A percentile compares a stretch with the other conserved stretches of the same genome.
These are phyloP conservation scores for Forsythia suspensa DNA, from an alignment of 257 asterid genomes.

Conservation along the genomic window DNA sequence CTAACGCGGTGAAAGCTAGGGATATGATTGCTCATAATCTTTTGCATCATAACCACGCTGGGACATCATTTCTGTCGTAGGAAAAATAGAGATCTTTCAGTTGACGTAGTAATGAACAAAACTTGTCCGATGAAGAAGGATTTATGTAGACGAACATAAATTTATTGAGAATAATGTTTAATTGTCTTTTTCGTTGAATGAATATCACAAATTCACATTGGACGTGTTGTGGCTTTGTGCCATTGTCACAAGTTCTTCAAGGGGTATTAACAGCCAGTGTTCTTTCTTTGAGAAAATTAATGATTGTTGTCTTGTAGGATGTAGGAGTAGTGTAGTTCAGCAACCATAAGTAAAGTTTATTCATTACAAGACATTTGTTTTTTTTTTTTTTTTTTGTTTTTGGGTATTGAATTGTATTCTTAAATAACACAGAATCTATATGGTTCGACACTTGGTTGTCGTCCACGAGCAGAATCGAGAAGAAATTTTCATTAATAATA, in stretches of 20 bases:
- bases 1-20: slow-evolving; percentile 63
- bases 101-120: not conserved
- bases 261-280: not conserved
- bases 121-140: not conserved
- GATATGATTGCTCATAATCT: slow-evolving; percentile 85
- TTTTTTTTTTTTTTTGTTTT: not conserved
- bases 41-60: slow-evolving; percentile 86
- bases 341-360: not conserved
- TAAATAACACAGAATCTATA: not conserved
- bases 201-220: not conserved
- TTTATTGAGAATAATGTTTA: not conserved
- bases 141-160: not conserved
- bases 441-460: not conserved
- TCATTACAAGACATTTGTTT: not conserved
- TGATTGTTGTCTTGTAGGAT: slow-evolving; percentile 22
- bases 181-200: not conserved
- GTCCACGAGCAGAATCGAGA: not conserved
- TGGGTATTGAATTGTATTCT: not conserved
- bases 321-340: not conserved
- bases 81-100: no score
- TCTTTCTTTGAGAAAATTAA: slow-evolving; percentile 15
- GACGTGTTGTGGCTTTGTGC: not conserved
- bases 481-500: not conserved
- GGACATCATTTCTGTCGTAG: slow-evolving; percentile 73
- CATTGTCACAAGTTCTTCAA: no score